These are phyloP conservation scores for Harringtonia lauricola DNA, from an alignment of 2,329 filamentous ascomycete genomes.

Conservation along the genomic window DNA sequence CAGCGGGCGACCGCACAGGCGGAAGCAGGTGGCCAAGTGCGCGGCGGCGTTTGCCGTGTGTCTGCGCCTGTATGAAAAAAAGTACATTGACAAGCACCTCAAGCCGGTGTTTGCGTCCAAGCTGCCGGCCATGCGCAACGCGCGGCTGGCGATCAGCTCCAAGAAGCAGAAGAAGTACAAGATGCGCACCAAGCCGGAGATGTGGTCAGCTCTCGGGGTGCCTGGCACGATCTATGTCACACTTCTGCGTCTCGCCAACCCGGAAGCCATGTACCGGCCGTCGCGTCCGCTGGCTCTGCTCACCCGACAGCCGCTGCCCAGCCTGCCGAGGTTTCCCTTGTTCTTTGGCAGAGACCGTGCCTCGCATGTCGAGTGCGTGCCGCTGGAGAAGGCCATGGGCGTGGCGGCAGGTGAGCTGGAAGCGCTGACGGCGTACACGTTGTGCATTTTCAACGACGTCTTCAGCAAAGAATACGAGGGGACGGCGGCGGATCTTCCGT, in stretches of 20 bases:
- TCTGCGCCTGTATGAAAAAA: conserved; percentile 51
- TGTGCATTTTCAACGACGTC: conserved; percentile 67
- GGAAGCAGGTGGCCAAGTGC: conserved; percentile 72
- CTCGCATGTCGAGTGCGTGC: conserved; percentile 43
- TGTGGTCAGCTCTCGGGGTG: conserved; percentile 49
- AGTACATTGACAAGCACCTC: conserved; percentile 62
- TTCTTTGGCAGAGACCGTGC: conserved; percentile 56
- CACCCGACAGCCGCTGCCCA: conserved; percentile 53
- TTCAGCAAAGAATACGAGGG: conserved; percentile 80
- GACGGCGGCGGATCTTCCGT: conserved; percentile 55
- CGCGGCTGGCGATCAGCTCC: conserved; percentile 66
- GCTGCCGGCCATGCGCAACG: conserved; percentile 77
- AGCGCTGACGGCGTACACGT: conserved; percentile 58
- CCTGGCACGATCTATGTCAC: conserved; percentile 50
- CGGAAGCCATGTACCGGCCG: conserved; percentile 41
- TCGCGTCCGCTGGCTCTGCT: conserved; percentile 60
- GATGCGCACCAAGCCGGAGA: conserved; percentile 67
- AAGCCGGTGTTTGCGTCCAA: conserved; percentile 61
- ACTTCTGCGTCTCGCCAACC: conserved; percentile 45
- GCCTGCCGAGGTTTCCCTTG: conserved; percentile 56
- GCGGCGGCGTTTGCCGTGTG: conserved; percentile 84
- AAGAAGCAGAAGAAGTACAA: conserved; percentile 64
- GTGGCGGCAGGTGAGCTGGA: conserved; percentile 32
- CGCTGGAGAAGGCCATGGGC: conserved; percentile 30
- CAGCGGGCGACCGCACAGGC: conserved; percentile 50